phyloP scores from a whole-genome alignment of 116 monocot genomes.

The Cymodocea nodosa region DNA sequence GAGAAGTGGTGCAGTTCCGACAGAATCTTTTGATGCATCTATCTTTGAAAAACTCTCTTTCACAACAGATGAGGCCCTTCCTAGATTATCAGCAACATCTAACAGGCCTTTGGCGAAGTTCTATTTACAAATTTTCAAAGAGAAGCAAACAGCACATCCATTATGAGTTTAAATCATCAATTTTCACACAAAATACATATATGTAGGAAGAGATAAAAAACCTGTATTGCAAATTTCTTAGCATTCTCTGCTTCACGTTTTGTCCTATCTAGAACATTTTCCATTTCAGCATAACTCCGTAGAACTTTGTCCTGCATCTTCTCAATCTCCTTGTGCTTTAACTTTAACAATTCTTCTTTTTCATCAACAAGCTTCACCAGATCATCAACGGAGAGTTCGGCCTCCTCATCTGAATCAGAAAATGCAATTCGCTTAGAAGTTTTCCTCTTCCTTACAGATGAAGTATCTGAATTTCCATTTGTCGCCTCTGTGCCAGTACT shows the following conservation, averaged over 20 bases:
- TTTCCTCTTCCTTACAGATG: conserved; percentile 18
- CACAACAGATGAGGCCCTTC: conserved; percentile 75
- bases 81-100: conserved; percentile 91
- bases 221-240: conserved; percentile 93
- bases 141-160: neutral
- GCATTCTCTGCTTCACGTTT: conserved; percentile 89
- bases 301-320: conserved; percentile 84
- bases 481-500: neutral
- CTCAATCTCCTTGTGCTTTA: conserved; percentile 62
- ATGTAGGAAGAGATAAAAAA: neutral
- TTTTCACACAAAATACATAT: neutral
- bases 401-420: conserved; percentile 64
- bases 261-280: conserved; percentile 79
- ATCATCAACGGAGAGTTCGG: conserved; percentile 53
- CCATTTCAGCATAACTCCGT: conserved; percentile 84
- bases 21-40: conserved; percentile 43
- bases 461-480: conserved; percentile 11
- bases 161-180: neutral
- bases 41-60: conserved; percentile 79
- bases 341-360: conserved; percentile 65
- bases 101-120: conserved; percentile 75
- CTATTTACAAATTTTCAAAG: conserved; percentile 15
- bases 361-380: conserved; percentile 64
- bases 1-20: conserved; percentile 50
- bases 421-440: conserved; percentile 32